Evolutionary conservation across 331 rosid species (phyloP).

Genomic region (Phaseolus coccineus): DNA sequence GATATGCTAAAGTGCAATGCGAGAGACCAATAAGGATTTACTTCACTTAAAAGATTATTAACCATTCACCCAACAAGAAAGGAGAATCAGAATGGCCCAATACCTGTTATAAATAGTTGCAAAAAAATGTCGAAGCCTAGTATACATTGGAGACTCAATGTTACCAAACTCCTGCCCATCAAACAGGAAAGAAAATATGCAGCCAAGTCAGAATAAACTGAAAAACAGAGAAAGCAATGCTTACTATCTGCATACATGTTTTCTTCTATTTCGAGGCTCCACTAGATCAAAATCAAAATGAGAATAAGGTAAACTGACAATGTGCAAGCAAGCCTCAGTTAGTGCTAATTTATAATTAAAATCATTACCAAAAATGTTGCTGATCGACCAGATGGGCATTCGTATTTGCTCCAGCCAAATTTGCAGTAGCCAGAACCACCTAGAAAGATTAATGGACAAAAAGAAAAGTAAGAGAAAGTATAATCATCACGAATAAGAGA

Average conservation of each 20-base stretch:
- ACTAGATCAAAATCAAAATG: slow-evolving; percentile 17
- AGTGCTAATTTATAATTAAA: slow-evolving; percentile 32
- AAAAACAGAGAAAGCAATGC: slow-evolving; percentile 27
- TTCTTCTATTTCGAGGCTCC: not conserved
- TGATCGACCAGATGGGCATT: slow-evolving; percentile 62
- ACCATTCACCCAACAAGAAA: not conserved
- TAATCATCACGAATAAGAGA: not conserved
- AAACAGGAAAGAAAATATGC: slow-evolving; percentile 21
- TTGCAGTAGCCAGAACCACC: slow-evolving; percentile 98
- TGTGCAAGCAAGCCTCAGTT: slow-evolving; percentile 16
- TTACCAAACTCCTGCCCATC: slow-evolving; percentile 83
- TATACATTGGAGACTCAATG: slow-evolving; percentile 81
- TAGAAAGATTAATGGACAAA: slow-evolving; percentile 40
- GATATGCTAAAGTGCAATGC: slow-evolving; percentile 12
- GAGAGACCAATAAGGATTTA: slow-evolving; percentile 9
- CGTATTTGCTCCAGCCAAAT: slow-evolving; percentile 80
- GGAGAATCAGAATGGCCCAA: slow-evolving; percentile 22
- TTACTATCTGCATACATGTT: slow-evolving; percentile 21
- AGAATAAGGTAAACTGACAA: slow-evolving; percentile 13
- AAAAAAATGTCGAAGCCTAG: slow-evolving; percentile 75
- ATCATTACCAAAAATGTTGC: slow-evolving; percentile 77
- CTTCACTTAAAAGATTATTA: not conserved
- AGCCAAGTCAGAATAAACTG: slow-evolving; percentile 25
- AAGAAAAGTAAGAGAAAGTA: not conserved
- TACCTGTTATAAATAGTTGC: slow-evolving; percentile 77